Evolutionary conservation across 2,329 filamentous ascomycete species (phyloP), one percentile per base, ranked within the genome.

Genomic region (Spiromastix sp.): DNA sequence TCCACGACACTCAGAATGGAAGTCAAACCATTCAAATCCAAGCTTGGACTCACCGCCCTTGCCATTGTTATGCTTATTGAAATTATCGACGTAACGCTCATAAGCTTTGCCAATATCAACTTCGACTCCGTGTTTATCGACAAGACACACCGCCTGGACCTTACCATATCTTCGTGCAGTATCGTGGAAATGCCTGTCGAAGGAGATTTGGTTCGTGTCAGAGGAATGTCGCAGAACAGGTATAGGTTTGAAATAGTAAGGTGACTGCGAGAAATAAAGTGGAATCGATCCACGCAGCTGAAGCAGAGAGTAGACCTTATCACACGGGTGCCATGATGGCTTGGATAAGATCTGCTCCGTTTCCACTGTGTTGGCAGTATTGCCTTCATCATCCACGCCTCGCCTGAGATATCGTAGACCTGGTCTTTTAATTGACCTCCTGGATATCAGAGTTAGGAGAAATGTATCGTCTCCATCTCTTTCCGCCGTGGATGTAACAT

Each of bases 1-100:
- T 0, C 91, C 91, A 11, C 85, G 80, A 52, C 91, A 96, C 18
- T 83, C 83, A 12, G 77, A 71, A 56, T 96, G 91, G 50, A 98
- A 98, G 53, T 98, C 91, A 49, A 96, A 98, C 91, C 91, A 98
- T 53, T 94, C 85, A 50, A 93, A 93, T 0, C 67, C 71, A 9
- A 91, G 60, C 7, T 66, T 55, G 8, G 52, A 54, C n/a, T n/a
- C n/a, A n/a, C n/a, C n/a, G 9, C 63, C 67, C 39, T 74, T 67
- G 13, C 68, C 55, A 4, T 68, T 66, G 5, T 67, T 67, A 27
- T 72, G 67, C 5, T 79, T 68, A 43, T 91, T 93, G 35, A 89
- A 64, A 16, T 66, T 59, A 32, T 74, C 64, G 2, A 83, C 70
- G 39, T 77, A 77, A 32, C 72, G 69, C 50, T 93, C 74, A 52